Percentiles rank a stretch among this genome's conserved stretches.
Evolutionary conservation across 192 early-diverging fungal genomes (phyloP).

Genomic region (Dispira parvispora): DNA sequence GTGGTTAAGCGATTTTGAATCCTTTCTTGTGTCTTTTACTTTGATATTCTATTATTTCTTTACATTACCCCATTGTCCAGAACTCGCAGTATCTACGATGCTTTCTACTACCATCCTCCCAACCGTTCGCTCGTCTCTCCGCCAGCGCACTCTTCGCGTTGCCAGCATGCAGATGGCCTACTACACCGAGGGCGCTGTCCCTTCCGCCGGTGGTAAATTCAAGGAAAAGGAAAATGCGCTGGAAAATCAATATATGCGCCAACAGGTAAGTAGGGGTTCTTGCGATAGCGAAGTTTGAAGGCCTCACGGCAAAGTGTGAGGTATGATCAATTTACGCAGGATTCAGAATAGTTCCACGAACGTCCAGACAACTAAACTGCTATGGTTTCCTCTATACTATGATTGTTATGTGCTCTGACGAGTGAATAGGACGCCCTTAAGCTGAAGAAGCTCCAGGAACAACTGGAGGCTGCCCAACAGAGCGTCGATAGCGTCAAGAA

Average conservation of each 20-base stretch:
- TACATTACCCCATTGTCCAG: no score
- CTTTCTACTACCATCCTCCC: no score
- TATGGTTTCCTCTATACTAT: not conserved
- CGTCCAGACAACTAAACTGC: not conserved
- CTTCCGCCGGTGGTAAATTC: not conserved
- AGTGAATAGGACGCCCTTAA: not conserved
- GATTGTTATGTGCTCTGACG: not conserved
- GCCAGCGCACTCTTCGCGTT: no score
- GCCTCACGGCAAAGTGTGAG: not conserved
- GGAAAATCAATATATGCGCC: slow-evolving; percentile 4
- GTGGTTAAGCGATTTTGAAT: no score
- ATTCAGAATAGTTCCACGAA: not conserved
- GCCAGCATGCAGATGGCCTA: not conserved
- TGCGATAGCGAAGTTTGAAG: not conserved
- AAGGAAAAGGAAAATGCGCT: slow-evolving; percentile 6
- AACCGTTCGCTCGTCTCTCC: no score
- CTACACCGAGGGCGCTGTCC: slow-evolving; percentile 7
- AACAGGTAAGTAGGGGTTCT: slow-evolving; percentile 4
- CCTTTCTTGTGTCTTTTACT: no score
- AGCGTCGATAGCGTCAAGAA: slow-evolving; percentile 6
- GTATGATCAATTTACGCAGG: not conserved
- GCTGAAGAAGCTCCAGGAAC: slow-evolving; percentile 4
- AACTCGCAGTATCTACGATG: no score
- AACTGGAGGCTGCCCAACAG: not conserved
- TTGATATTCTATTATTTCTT: no score